Base-by-base conservation (phyloP, 257 asterid genomes). In the Scutellaria minor region DNA sequence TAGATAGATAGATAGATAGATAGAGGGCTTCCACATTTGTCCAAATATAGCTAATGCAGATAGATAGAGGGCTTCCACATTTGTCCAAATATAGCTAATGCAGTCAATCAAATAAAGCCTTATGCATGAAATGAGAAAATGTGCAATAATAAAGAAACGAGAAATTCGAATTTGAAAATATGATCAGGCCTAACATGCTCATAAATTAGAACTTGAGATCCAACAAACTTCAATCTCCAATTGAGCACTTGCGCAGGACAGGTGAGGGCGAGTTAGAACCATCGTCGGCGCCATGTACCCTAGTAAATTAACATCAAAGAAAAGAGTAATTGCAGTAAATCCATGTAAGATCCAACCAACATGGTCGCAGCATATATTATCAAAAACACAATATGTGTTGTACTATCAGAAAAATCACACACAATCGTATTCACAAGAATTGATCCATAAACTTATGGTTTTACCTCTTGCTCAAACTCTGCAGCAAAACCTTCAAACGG, bases 401-500 rank as follows among this genome's bases (percentile, higher is more conserved):
- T 14, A 75, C 60, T 13, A 22, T 40, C 52, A 50, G 55, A 41
- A 70, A 53, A 56, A 24, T 64, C 42, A 68, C 7, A 39, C 6
- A 59, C 31, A 69, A 58, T 2, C 47, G 10, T 35, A 55, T 45
- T n/a, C 5, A 53, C 14, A 13, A 14, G 14, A 14, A 35, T 61
- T 7, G 12, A 56, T 15, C 15, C 18, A 53, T 41, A 47, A 7
- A 60, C 20, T 40, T 31, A 52, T 24, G 60, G 64, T 5, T 67
- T 71, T 77, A 88, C 96, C 96, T 83, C 82, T 64, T 80, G 86
- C 53, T 80, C 84, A 76, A 63, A 67, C 50, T 87, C 86, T 55
- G 69, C 53, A 45, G 61, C 65, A n/a, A 83, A 72, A 64, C 45
- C 64, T 63, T 83, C 89, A 56, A 75, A 70, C 40, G 78, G 83